A percentile compares a stretch with the other conserved stretches of the same genome.
Evolutionary conservation across 164 flowering plant genomes (phyloP).

Genomic region (Magnolia changhungtana): DNA sequence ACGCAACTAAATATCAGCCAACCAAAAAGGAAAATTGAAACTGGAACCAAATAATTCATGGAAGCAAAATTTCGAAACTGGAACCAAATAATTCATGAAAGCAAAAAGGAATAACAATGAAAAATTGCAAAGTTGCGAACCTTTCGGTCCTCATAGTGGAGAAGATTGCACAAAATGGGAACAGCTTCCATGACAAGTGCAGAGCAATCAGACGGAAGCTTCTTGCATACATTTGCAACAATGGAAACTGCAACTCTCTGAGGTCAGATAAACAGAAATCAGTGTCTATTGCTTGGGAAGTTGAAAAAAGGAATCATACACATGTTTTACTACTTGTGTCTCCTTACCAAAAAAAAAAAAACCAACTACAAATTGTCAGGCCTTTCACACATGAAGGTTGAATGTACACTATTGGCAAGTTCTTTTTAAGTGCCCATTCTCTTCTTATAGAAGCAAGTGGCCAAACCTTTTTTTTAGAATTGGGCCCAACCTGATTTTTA

Average conservation of each 20-base stretch:
- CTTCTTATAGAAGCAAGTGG: too few species aligned
- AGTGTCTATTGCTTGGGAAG: not conserved
- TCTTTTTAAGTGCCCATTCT: too few species aligned
- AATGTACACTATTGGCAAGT: too few species aligned
- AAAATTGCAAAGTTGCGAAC: not conserved
- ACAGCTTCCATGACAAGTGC: slow-evolving; percentile 72
- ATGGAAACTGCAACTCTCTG: slow-evolving; percentile 81
- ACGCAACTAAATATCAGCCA: not conserved
- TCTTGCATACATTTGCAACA: slow-evolving; percentile 80
- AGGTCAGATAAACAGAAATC: not conserved
- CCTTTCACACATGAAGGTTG: too few species aligned
- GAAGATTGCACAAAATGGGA: slow-evolving; percentile 81
- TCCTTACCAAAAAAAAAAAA: too few species aligned
- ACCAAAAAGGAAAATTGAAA: not conserved
- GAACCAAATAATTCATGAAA: not conserved
- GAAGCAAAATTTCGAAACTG: not conserved
- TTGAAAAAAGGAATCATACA: not conserved
- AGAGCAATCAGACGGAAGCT: slow-evolving; percentile 62
- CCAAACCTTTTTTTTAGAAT: too few species aligned
- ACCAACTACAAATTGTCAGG: not conserved
- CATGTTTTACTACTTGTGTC: too few species aligned
- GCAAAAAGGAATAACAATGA: not conserved
- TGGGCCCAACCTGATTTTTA: too few species aligned
- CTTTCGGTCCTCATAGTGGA: slow-evolving; percentile 76
- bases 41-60: not conserved